Evolutionary conservation across 768 basidiomycete genomes (phyloP).

Genomic region (Plicaturopsis crispa): DNA sequence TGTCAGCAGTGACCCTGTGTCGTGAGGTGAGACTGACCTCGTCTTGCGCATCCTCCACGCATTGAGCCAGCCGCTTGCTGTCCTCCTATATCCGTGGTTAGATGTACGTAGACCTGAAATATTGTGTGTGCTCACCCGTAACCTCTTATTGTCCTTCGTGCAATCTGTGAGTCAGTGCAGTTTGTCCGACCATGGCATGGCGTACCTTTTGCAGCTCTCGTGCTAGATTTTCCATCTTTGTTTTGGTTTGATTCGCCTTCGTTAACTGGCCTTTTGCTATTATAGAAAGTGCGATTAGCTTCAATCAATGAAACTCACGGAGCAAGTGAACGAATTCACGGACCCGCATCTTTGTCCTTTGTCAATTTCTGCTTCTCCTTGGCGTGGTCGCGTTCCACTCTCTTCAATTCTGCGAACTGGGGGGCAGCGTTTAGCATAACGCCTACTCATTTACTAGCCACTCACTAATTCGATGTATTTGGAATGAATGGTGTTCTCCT

Average conservation of each 20-base stretch:
- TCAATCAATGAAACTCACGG: slow-evolving; percentile 6
- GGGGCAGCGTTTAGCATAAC: slow-evolving; percentile 10
- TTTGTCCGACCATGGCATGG: background rate
- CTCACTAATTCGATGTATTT: slow-evolving; percentile 87
- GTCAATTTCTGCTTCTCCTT: slow-evolving; percentile 88
- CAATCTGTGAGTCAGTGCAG: slow-evolving; percentile 4
- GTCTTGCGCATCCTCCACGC: slow-evolving; percentile 81
- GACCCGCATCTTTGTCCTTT: slow-evolving; percentile 88
- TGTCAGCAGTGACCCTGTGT: background rate
- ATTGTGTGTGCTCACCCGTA: slow-evolving; percentile 71
- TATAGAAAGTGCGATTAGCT: slow-evolving; percentile 11
- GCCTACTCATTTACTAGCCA: slow-evolving; percentile 8
- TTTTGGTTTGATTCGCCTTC: slow-evolving; percentile 83
- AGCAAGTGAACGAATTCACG: slow-evolving; percentile 12
- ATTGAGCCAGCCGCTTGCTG: slow-evolving; percentile 70
- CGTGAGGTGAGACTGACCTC: slow-evolving; percentile 42
- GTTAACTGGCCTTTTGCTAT: slow-evolving; percentile 81
- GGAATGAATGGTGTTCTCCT: slow-evolving; percentile 74
- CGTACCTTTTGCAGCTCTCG: slow-evolving; percentile 82
- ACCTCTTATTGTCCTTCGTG: slow-evolving; percentile 82
- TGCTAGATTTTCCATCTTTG: slow-evolving; percentile 85
- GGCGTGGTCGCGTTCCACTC: slow-evolving; percentile 80
- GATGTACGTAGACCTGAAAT: slow-evolving; percentile 3
- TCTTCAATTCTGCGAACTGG: slow-evolving; percentile 84
- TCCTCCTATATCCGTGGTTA: slow-evolving; percentile 55